Evolutionary conservation across 345 rosid species (phyloP), one percentile per base, ranked within the genome.

Genomic region (Clarkia xantiana): DNA sequence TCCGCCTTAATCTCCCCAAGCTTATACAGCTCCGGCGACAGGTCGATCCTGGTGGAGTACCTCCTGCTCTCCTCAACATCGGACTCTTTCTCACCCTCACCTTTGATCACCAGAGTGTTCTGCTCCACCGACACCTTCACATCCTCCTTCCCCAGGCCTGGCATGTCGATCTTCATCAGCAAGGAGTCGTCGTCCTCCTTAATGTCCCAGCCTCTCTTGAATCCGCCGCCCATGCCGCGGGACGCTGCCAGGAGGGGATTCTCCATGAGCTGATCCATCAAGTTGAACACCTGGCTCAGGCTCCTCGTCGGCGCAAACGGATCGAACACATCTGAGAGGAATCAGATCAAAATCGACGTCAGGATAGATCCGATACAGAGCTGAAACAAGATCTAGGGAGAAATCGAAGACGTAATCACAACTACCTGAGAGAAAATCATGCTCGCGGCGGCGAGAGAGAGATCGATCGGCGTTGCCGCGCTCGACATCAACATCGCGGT

Each of bases 221-320:
- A 40, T 5, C 71, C 63, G 0, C 46, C 76, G 29, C 73, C 80
- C 42, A 62, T 57, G 15, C 77, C 77, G 1, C 74, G 63, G 0
- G 67, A 41, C 0, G 55, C 25, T 4, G 41, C 10, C 14, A 76
- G 19, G 59, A 71, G 45, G 1, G 89, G 90, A 42, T 54, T 64
- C 48, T 85, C 83, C 53, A 65, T 49, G 40, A 76, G 18, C 11
- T 61, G 77, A 59, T 82, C 94, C 88, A 80, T 63, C 42, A 77
- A 54, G 62, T 82, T 82, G 62, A 82, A 71, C 22, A 82, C 65
- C 46, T 76, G 84, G 58, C 79, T 71, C 23, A 86, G 52, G 55
- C 79, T 81, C 58, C 88, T 72, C 0, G 76, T 69, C 5, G 90
- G 71, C 1, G 67, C 73, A n/a, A 85, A 75, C 7, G 94, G 87